Conservation (phyloP, 1,284 basidiomycete genomes). For the Amylostereum areolatum region DNA sequence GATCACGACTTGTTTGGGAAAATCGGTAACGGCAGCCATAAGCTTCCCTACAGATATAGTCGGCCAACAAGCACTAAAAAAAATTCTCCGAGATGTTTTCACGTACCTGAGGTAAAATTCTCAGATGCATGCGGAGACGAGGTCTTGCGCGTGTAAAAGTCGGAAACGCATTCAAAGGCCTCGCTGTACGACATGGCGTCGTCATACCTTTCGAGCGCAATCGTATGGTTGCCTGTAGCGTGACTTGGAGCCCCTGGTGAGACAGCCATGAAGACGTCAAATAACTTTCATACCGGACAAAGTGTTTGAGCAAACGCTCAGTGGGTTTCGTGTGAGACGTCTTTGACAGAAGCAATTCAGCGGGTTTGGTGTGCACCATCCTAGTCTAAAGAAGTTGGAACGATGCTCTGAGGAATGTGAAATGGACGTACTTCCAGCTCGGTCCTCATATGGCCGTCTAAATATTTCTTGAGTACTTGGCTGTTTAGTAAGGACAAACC, state of each 20-base stretch:
- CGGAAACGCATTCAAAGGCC: constrained; percentile 68
- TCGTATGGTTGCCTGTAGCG: constrained; percentile 38
- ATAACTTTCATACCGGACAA: constrained; percentile 46
- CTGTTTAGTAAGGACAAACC: constrained; percentile 3
- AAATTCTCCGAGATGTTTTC: too few relatives aligned
- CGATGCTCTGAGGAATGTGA: neutral
- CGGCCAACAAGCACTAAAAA: too few relatives aligned
- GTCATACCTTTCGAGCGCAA: constrained; percentile 62
- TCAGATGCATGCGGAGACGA: constrained; percentile 34
- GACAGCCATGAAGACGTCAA: too few relatives aligned
- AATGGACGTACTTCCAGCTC: constrained; percentile 76
- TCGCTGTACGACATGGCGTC: constrained; percentile 56
- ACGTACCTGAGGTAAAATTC: constrained; percentile 42
- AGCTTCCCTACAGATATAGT: constrained; percentile 31
- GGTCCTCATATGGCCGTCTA: constrained; percentile 78
- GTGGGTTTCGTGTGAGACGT: constrained; percentile 66
- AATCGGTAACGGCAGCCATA: constrained; percentile 61
- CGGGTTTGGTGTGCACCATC: constrained; percentile 77
- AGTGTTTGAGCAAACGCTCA: constrained; percentile 71
- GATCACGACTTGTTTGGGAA: constrained; percentile 69
- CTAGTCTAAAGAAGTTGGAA: constrained; percentile 50
- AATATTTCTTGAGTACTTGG: neutral
- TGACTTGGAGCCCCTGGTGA: constrained; percentile 35
- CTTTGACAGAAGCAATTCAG: constrained; percentile 73
- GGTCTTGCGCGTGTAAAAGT: constrained; percentile 63